Evolutionary conservation across 1,284 basidiomycete species (phyloP).

Genomic region (Irpex sp.): DNA sequence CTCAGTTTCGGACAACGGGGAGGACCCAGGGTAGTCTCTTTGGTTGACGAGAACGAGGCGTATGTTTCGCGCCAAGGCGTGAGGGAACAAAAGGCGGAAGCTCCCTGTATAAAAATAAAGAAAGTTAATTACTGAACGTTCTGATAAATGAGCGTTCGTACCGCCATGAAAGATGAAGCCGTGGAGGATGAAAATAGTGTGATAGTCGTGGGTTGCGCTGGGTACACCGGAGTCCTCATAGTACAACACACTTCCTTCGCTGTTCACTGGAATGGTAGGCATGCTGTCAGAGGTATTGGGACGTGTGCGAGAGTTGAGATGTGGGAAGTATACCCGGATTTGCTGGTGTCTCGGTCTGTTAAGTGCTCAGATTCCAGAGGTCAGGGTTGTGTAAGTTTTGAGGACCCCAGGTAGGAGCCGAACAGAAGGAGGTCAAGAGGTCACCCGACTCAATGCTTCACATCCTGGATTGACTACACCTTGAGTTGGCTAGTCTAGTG

Average conservation of each 20-base stretch:
- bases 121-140: conserved; percentile 41
- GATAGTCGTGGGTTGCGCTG: neutral
- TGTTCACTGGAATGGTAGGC: conserved; percentile 7
- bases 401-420: too few relatives aligned
- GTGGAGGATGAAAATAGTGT: conserved; percentile 4
- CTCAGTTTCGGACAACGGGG: neutral
- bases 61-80: conserved; percentile 2
- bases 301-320: neutral
- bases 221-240: conserved; percentile 9
- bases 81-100: conserved; percentile 1
- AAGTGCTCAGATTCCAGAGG: too few relatives aligned
- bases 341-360: too few relatives aligned
- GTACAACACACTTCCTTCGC: conserved; percentile 2
- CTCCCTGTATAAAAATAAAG: neutral
- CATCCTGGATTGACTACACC: too few relatives aligned
- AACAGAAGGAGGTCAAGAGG: too few relatives aligned
- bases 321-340: too few relatives aligned
- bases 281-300: neutral
- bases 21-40: conserved; percentile 8
- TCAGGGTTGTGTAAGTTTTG: too few relatives aligned
- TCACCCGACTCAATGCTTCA: too few relatives aligned
- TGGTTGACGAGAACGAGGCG: conserved; percentile 5
- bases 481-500: too few relatives aligned
- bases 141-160: neutral
- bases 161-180: conserved; percentile 8